Conservation (phyloP, 768 basidiomycete genomes). For the Imleria badia region DNA sequence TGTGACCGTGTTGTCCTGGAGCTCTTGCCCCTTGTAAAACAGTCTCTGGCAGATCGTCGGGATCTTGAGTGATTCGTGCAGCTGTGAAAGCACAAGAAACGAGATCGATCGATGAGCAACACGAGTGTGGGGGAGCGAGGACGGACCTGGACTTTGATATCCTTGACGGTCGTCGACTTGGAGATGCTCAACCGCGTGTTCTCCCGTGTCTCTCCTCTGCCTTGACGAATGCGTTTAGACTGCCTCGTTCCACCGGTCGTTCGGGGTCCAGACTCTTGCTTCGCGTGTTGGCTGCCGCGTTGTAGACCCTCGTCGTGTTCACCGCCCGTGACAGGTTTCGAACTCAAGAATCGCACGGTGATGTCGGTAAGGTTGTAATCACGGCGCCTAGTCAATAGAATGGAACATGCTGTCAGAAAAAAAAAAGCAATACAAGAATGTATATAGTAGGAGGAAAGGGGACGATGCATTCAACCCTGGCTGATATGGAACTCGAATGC, state of each 20-base stretch:
- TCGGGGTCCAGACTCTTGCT: constrained; percentile 38
- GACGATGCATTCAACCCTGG: constrained; percentile 7
- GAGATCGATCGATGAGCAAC: neutral
- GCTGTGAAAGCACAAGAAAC: constrained; percentile 35
- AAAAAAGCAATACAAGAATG: constrained; percentile 2
- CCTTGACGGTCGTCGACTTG: constrained; percentile 71
- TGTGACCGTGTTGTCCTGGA: constrained; percentile 56
- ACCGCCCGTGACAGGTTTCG: constrained; percentile 32
- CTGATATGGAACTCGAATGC: constrained; percentile 6
- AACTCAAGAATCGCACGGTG: constrained; percentile 48
- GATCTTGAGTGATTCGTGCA: constrained; percentile 61
- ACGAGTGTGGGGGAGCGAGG: too few species aligned
- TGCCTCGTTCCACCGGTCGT: constrained; percentile 50
- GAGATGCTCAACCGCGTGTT: constrained; percentile 52
- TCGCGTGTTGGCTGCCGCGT: constrained; percentile 27
- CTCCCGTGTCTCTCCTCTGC: constrained; percentile 51
- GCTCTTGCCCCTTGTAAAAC: constrained; percentile 59
- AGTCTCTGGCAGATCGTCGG: constrained; percentile 78
- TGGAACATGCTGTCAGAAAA: constrained; percentile 18
- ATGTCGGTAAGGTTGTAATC: constrained; percentile 64
- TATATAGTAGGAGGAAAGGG: constrained; percentile 5
- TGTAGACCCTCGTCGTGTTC: constrained; percentile 26
- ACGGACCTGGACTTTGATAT: constrained; percentile 72
- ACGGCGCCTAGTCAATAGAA: constrained; percentile 27
- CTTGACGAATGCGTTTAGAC: constrained; percentile 68